phyloP scores from a whole-genome alignment of 768 basidiomycete species.

The Hygrocybe punicea region DNA sequence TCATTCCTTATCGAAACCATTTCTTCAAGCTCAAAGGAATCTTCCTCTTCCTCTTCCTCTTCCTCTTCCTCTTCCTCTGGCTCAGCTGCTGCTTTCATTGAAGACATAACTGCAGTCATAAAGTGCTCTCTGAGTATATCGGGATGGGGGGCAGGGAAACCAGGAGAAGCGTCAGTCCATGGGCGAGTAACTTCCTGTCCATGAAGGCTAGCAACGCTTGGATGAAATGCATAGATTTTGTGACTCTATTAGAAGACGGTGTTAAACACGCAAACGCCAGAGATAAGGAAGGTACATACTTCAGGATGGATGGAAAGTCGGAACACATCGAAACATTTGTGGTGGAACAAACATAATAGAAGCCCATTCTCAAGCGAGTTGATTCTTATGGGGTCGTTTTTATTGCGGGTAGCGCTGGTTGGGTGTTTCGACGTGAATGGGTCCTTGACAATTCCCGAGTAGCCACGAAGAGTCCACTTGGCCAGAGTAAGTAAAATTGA shows the following conservation, averaged over 20 bases:
- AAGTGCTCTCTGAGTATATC: constrained; percentile 5
- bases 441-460: constrained; percentile 3
- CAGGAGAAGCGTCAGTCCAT: not conserved
- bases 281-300: constrained; percentile 2
- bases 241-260: constrained; percentile 1
- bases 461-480: constrained; percentile 7
- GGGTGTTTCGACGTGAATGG: constrained; percentile 1
- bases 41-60: constrained; percentile 2
- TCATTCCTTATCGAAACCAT: not conserved
- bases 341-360: constrained; percentile 8
- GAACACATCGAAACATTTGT: constrained; percentile 5
- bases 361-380: constrained; percentile 9
- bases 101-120: constrained; percentile 1
- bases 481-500: not conserved
- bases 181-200: constrained; percentile 5
- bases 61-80: constrained; percentile 5
- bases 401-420: constrained; percentile 7
- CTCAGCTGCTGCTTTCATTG: not conserved
- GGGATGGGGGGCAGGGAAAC: constrained; percentile 1
- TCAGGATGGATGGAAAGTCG: constrained; percentile 6
- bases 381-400: constrained; percentile 7
- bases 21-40: not conserved
- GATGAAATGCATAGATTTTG: constrained; percentile 3
- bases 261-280: not conserved
- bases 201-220: constrained; percentile 2